A percentile compares a stretch with the other conserved stretches of the same genome.
Evolutionary conservation across 83 land plant species (phyloP).

Genomic region (Thuja plicata): DNA sequence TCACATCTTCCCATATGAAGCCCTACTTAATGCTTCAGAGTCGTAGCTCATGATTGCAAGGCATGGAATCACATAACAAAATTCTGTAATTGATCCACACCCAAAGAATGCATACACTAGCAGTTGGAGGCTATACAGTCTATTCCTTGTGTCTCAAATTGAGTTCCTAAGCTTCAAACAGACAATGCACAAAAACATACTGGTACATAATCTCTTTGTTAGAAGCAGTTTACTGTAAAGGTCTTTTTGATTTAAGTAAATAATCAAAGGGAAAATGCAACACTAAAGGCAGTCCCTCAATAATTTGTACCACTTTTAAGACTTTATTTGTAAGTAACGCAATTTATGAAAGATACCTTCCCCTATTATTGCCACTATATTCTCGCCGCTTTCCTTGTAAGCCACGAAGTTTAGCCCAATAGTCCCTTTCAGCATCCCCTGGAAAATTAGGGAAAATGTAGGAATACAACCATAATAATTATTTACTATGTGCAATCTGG

Average conservation of each 20-base stretch:
- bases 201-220: not conserved
- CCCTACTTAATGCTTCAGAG: not conserved
- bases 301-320: not conserved
- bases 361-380: conserved; percentile 26
- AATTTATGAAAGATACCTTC: conserved; percentile 28
- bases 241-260: not conserved
- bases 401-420: conserved; percentile 59
- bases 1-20: not conserved
- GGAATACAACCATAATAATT: not conserved
- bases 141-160: not conserved
- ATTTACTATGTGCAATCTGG: not conserved
- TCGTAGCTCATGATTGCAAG: not conserved
- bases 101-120: not conserved
- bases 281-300: not conserved
- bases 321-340: not conserved
- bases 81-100: not conserved
- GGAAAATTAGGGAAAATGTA: not conserved
- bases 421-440: conserved; percentile 85
- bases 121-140: not conserved
- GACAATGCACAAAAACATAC: not conserved
- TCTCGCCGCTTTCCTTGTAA: conserved; percentile 41
- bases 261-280: not conserved
- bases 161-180: not conserved
- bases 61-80: not conserved
- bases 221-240: not conserved